Evolutionary conservation across 139 green algal species (phyloP).

Genomic region (Micromonas commoda): DNA sequence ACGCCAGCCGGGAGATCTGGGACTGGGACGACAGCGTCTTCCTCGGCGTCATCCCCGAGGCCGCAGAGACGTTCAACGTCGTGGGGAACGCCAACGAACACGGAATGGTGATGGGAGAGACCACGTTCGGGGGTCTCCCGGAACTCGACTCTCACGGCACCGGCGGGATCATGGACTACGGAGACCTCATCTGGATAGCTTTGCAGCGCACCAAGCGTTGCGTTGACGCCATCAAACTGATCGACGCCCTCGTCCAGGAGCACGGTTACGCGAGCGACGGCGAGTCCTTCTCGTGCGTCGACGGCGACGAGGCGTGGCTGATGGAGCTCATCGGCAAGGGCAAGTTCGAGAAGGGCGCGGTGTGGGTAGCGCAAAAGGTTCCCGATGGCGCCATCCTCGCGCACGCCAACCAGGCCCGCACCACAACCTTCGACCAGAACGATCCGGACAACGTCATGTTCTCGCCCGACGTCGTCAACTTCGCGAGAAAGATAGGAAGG

Average conservation of each 20-base stretch:
- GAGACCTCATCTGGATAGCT: constrained; percentile 1
- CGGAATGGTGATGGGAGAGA: too few species aligned
- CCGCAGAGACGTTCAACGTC: too few species aligned
- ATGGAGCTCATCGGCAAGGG: constrained; percentile 1
- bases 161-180: too few species aligned
- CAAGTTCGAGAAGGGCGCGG: not conserved
- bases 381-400: not conserved
- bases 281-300: not conserved
- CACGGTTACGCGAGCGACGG: not conserved
- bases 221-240: not conserved
- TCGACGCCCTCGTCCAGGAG: not conserved
- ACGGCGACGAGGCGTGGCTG: constrained; percentile 1
- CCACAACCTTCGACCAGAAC: not conserved
- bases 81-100: too few species aligned
- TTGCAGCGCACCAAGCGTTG: not conserved
- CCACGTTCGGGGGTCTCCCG: too few species aligned
- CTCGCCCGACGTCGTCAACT: too few species aligned
- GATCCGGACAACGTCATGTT: too few species aligned
- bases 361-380: not conserved
- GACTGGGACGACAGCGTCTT: too few species aligned
- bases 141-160: too few species aligned
- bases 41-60: too few species aligned
- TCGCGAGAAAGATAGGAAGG: too few species aligned
- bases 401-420: constrained; percentile 2
- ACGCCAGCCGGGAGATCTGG: too few species aligned